Evolutionary conservation across 257 asterid genomes (phyloP), one percentile per base, ranked within the genome.

Genomic region (Solanum clarkiae): DNA sequence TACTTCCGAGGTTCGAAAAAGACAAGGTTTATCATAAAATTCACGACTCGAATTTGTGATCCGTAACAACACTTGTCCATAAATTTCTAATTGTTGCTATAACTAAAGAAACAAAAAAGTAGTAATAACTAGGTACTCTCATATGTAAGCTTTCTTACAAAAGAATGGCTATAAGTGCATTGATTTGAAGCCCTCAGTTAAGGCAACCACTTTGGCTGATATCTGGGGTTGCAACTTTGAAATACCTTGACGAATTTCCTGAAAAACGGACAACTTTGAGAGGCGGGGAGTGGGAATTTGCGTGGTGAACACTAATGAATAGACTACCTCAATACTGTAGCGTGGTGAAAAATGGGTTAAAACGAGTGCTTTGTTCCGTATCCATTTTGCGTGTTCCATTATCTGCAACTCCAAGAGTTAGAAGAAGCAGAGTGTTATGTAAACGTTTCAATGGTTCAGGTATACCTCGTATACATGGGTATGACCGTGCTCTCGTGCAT

Each of bases 281-380:
- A 2, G 44, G 13, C 13, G 20, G 13, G 65, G 1, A 20, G 1
- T 6, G 60, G 10, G n/a, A 59, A 59, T 20, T 59, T 4, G 3
- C 65, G 20, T 7, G 20, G 26, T 26, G 26, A 26, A 57, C 65
- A 69, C 4, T 70, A 18, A 70, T 1, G 65, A 84, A 8, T 81
- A 42, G n/a, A 85, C 88, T 92, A 96, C 99, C 99, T 96, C 98
- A 55, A 90, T 80, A 87, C 86, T 91, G 90, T 95, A 95, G 87
- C 98, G 99, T 84, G 99, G 86, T 51, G 98, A 96, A 92, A 95
- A 96, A 89, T 96, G 98, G 84, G 98, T 91, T 93, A 96, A 87
- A 57, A 96, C 90, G 36, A 96, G n/a, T 44, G 98, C 62, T 85
- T 94, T 90, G 88, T 90, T 96, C 86, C 97, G 92, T 87, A 96